These are phyloP conservation scores for Candida oleophila DNA, from an alignment of 805 yeast genomes.

Conservation along the genomic window DNA sequence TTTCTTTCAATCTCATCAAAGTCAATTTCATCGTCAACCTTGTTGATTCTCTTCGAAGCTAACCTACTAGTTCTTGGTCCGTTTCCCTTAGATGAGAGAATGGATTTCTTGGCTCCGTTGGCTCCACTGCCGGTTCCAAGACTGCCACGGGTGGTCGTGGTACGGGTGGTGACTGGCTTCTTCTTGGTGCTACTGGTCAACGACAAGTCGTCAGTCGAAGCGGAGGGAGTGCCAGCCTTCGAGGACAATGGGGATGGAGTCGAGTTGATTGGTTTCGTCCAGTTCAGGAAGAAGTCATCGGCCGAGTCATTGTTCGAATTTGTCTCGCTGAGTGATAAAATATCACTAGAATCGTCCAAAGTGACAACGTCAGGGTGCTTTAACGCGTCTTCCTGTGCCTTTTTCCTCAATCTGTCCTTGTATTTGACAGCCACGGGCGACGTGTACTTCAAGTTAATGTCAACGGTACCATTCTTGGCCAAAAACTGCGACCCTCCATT, in stretches of 20 bases:
- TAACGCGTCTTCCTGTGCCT: constrained; percentile 62
- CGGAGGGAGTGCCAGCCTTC: constrained; percentile 43
- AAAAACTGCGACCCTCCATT: constrained; percentile 81
- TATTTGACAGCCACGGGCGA: constrained; percentile 78
- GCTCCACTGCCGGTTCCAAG: constrained; percentile 17
- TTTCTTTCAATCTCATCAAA: constrained; percentile 67
- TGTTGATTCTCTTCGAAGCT: constrained; percentile 49
- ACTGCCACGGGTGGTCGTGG: constrained; percentile 13
- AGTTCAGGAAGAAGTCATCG: constrained; percentile 88
- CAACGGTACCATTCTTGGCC: constrained; percentile 41
- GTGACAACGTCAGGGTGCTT: constrained; percentile 74
- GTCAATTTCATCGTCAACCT: constrained; percentile 49
- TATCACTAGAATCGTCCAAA: constrained; percentile 48
- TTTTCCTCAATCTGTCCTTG: constrained; percentile 73
- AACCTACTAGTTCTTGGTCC: constrained; percentile 56
- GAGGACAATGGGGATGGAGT: constrained; percentile 53
- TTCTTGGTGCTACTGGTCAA: constrained; percentile 4
- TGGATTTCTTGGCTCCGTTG: constrained; percentile 26
- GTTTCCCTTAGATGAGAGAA: constrained; percentile 52
- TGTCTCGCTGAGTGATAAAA: constrained; percentile 20
- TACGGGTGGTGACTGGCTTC: constrained; percentile 6
- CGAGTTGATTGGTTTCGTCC: constrained; percentile 75
- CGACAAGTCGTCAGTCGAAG: constrained; percentile 33
- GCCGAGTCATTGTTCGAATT: constrained; percentile 45
- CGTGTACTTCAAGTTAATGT: constrained; percentile 77